Conservation (phyloP, 148 eudicot genomes). For the Cornus kousa region DNA sequence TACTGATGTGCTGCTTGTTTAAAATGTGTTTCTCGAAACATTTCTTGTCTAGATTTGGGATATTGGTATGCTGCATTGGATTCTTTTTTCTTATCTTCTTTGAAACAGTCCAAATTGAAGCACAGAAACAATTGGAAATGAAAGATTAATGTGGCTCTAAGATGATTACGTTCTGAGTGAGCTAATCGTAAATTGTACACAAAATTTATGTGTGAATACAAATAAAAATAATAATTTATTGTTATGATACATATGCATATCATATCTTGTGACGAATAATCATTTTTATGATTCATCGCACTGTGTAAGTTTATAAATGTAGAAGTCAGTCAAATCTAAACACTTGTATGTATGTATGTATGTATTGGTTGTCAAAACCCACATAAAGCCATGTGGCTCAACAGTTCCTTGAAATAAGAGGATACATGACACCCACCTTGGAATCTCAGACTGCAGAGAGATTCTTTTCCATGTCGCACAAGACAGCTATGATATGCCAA, state of each 20-base stretch:
- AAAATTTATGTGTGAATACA: neutral
- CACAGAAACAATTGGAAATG: neutral
- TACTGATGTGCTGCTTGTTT: neutral
- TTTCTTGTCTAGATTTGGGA: neutral
- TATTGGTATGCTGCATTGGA: neutral
- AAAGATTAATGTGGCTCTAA: neutral
- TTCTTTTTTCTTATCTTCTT: neutral
- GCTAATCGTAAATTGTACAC: neutral
- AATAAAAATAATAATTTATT: too few species aligned
- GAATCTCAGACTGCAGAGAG: too few species aligned
- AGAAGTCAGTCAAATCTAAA: too few species aligned
- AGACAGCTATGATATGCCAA: too few species aligned
- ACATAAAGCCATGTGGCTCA: too few species aligned
- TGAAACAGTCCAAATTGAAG: neutral
- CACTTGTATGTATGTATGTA: too few species aligned
- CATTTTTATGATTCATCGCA: neutral
- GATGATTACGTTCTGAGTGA: neutral
- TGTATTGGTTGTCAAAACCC: too few species aligned
- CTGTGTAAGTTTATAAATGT: neutral
- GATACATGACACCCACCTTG: too few species aligned
- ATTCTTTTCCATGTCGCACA: too few species aligned
- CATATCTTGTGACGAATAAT: neutral
- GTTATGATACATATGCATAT: too few species aligned
- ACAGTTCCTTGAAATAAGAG: too few species aligned
- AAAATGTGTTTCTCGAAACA: neutral